A percentile compares a stretch with the other conserved stretches of the same genome.
Conservation (phyloP, 2,329 filamentous ascomycete genomes). For the Aspergillus brasiliensis region DNA sequence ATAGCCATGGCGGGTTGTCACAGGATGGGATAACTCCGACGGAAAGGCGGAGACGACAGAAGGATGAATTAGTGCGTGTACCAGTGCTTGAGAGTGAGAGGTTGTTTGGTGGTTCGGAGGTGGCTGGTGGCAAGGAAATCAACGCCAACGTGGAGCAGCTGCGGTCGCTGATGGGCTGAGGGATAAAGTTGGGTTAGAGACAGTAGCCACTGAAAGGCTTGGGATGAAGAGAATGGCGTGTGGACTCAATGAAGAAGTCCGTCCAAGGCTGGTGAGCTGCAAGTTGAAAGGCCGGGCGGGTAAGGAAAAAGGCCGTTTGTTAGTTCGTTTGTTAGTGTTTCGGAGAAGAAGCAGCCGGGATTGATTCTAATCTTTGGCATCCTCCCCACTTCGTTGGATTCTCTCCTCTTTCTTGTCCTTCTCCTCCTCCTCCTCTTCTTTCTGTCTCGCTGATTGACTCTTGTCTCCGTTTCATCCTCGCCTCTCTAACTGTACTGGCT, state of each 20-base stretch:
- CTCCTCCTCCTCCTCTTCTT: constrained; percentile 1
- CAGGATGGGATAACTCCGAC: not conserved
- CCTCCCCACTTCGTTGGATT: not conserved
- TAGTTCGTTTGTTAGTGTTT: too few species aligned
- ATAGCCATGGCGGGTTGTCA: constrained; percentile 52
- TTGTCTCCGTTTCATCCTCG: not conserved
- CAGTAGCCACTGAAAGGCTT: not conserved
- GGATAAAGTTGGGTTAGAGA: not conserved
- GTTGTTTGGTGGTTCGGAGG: not conserved
- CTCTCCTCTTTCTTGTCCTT: not conserved
- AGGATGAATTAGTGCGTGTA: constrained; percentile 6
- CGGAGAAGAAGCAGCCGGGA: not conserved
- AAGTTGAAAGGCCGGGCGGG: not conserved
- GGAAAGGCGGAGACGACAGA: constrained; percentile 15
- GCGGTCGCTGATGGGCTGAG: constrained; percentile 19
- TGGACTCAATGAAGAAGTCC: not conserved
- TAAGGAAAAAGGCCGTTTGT: not conserved
- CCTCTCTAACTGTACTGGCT: not conserved
- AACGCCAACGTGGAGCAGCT: constrained; percentile 17
- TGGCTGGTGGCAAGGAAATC: constrained; percentile 9
- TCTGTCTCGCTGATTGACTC: constrained; percentile 6
- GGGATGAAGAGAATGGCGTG: not conserved
- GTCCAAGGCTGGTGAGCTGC: not conserved
- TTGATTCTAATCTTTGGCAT: not conserved
- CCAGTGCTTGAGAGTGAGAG: constrained; percentile 9